Percentiles rank a stretch among this genome's conserved stretches.
These are phyloP conservation scores for Backusella morwellensis DNA, from an alignment of 192 early-diverging fungal species.

Conservation along the genomic window DNA sequence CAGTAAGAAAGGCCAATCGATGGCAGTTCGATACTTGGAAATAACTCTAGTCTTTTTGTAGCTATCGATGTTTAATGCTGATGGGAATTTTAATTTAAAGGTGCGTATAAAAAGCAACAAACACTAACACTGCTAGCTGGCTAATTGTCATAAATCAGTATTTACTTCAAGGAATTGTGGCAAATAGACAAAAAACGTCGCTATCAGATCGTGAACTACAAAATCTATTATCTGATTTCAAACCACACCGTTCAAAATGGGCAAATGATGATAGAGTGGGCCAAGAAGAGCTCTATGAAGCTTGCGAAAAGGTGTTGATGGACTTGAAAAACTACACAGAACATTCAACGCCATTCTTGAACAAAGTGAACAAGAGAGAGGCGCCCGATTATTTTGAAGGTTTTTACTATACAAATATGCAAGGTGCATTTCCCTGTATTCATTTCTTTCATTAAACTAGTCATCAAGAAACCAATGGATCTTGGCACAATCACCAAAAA, in stretches of 20 bases:
- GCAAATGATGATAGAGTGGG: constrained; percentile 81
- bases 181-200: constrained; percentile 58
- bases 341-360: constrained; percentile 83
- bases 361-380: constrained; percentile 84
- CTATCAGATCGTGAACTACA: constrained; percentile 69
- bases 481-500: constrained; percentile 86
- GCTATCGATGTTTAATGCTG: constrained; percentile 28
- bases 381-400: constrained; percentile 90
- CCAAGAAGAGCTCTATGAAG: constrained; percentile 89
- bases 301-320: constrained; percentile 77
- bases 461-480: constrained; percentile 96
- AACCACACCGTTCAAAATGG: constrained; percentile 86
- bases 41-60: constrained; percentile 21
- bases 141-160: constrained; percentile 48
- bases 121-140: neutral
- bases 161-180: constrained; percentile 73
- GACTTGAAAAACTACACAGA: constrained; percentile 81
- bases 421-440: neutral
- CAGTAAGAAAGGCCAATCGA: neutral
- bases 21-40: too few relatives aligned
- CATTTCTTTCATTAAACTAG: constrained; percentile 32
- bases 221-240: constrained; percentile 74
- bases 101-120: neutral
- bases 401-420: neutral
- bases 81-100: constrained; percentile 27